Conservation (phyloP, 176 grass and related monocot genomes). For the Cenchrus fungigraminus region DNA sequence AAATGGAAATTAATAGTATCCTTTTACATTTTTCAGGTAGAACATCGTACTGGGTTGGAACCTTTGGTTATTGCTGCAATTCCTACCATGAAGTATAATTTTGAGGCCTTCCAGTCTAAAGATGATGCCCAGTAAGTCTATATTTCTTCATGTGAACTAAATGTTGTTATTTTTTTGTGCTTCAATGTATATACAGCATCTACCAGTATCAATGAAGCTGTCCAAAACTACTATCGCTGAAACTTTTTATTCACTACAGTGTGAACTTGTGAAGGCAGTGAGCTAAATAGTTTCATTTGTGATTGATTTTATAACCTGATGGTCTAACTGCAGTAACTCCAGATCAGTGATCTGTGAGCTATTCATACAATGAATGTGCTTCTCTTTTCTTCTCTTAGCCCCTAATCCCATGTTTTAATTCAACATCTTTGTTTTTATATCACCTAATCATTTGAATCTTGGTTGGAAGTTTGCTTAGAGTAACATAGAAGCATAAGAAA, state of each 20-base stretch:
- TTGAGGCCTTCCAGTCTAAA: conserved; percentile 54
- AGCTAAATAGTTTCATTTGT: neutral
- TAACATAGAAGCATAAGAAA: conserved; percentile 20
- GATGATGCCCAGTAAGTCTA: conserved; percentile 76
- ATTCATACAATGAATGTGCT: neutral
- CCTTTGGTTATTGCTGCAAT: conserved; percentile 70
- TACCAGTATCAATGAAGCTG: neutral
- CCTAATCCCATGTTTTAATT: neutral
- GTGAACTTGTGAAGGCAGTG: neutral
- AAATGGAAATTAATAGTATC: conserved; percentile 21
- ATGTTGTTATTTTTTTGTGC: neutral
- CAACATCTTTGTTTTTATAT: conserved; percentile 4
- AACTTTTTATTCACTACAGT: neutral
- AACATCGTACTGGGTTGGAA: conserved; percentile 61
- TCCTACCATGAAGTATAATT: conserved; percentile 67
- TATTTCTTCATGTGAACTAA: conserved; percentile 20
- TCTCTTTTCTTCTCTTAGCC: neutral
- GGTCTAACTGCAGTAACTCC: conserved; percentile 5
- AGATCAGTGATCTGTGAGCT: neutral
- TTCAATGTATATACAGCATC: neutral
- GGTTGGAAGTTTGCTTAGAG: neutral
- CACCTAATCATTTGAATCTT: neutral
- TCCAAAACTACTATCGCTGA: neutral
- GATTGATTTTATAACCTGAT: neutral
- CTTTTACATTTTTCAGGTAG: conserved; percentile 49